Base-by-base conservation (phyloP, 1,139 yeast genomes). In the Kodamaea suecica region DNA sequence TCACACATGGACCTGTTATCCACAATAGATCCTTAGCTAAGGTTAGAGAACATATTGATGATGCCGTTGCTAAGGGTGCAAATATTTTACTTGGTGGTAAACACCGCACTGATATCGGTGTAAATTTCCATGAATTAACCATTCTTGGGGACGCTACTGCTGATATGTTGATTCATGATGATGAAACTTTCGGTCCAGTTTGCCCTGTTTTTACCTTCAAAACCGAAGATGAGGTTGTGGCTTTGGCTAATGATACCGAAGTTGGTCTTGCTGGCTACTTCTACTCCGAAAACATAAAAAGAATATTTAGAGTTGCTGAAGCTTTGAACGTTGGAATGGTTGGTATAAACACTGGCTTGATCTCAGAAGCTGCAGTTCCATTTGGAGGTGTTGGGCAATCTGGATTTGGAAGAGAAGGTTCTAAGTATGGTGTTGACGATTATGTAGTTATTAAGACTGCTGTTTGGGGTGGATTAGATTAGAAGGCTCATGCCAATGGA, bases 361-460 rank as follows among this genome's bases (percentile, higher is more conserved):
- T 70, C 43, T 63, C 73, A 10, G 74, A 70, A 42, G 70, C 72
- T n/a, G 65, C 73, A 5, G 50, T 69, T 43, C 76, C 76, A 19
- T 70, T 70, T 44, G 76, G 76, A n/a, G 76, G 76, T 8, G 61
- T 70, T 27, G 67, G 67, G 37, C 70, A 66, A 38, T 66, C 73
- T 29, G 76, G 76, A 0, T 68, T 69, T 41, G 76, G 76, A 29
- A 66, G 75, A 53, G 76, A 70, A 49, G 75, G 75, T n/a, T 67
- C 74, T 2, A 55, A 64, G 42, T 61, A 66, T 43, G 76, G 75
- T 20, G 51, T 67, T 41, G 72, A 68, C 31, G 75, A 69, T 47
- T 69, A 69, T 48, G 57, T 68, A 6, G 63, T 62, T 7, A 47
- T 67, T 28, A 69, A 68, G 47, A 57, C 70, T 23, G 55, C 69